Base-by-base conservation (phyloP, 2,329 filamentous ascomycete species). In the Colletotrichum sp. region DNA sequence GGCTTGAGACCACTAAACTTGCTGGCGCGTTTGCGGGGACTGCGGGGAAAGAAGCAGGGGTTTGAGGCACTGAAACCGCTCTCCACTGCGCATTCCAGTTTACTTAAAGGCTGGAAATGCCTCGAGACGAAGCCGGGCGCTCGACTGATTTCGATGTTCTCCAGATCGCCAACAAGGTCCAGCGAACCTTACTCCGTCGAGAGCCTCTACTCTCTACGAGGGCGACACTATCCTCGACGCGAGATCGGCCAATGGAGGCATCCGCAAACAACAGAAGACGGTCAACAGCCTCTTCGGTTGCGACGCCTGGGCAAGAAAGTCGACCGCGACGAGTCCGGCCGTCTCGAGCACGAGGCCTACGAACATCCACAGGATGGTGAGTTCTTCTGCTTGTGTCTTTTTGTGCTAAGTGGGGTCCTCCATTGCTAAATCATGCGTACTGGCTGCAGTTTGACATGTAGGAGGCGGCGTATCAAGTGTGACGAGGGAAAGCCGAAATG, bases 401-500 rank as follows among this genome's bases (percentile, higher is more conserved):
- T 5, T 28, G 24, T n/a, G 9, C 18, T n/a, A 28, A 18, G 55
- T 39, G 28, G 16, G 18, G 28, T 28, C 30, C 13, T 69, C 10
- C 30, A 39, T 28, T 28, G 32, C 52, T 59, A 28, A 59, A 12
- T 16, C 39, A 10, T 16, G 15, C 30, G 16, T 15, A 10, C 13
- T 39, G 30, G 6, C 10, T 69, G 26, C n/a, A 71, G 84, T 70
- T 83, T 82, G 82, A 83, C 84, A 5, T 85, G 84, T 76, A 83
- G 84, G 18, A 77, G 80, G 34, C 80, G 83, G 32, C 83, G 82
- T 75, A 81, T 85, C 78, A 85, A 85, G 79, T 75, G 72, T 55
- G 84, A 85, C 68, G 84, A 85, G 77, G 78, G 75, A 55, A 80
- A 79, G 34, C 84, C 84, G 5, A 76, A 73, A 12, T 85, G 83